A percentile compares a stretch with the other conserved stretches of the same genome.
Conservation (phyloP, 106 monocot genomes). For the Triglochin maritima region DNA sequence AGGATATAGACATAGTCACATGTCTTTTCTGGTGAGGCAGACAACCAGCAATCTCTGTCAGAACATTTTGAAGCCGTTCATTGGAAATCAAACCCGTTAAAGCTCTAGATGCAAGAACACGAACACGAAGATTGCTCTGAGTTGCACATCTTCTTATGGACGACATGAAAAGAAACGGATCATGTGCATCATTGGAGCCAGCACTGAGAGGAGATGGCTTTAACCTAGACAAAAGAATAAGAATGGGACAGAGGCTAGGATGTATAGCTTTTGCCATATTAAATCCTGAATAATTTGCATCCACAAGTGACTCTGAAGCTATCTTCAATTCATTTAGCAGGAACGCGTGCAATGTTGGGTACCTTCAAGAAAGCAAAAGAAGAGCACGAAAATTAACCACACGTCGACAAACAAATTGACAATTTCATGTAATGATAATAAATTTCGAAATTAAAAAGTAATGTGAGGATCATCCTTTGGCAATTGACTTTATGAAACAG, state of each 20-base stretch:
- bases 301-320: constrained; percentile 46
- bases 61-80: constrained; percentile 56
- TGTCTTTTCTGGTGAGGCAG: constrained; percentile 34
- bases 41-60: constrained; percentile 26
- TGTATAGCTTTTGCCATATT: constrained; percentile 74
- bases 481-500: no score
- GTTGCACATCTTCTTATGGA: constrained; percentile 75
- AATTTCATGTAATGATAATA: no score
- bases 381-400: not conserved
- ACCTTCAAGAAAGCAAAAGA: constrained; percentile 36
- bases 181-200: constrained; percentile 53
- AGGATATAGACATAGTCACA: not conserved
- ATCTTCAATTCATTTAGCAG: constrained; percentile 58
- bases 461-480: no score
- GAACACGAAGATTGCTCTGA: constrained; percentile 75
- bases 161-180: constrained; percentile 73
- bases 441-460: no score
- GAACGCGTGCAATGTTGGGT: constrained; percentile 86
- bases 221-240: constrained; percentile 80
- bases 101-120: constrained; percentile 84
- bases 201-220: constrained; percentile 74
- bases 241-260: constrained; percentile 93
- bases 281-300: constrained; percentile 32
- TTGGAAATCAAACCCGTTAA: constrained; percentile 86
- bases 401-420: no score